Conservation (phyloP, 73 alveolate genomes). For the Chromera velia region DNA sequence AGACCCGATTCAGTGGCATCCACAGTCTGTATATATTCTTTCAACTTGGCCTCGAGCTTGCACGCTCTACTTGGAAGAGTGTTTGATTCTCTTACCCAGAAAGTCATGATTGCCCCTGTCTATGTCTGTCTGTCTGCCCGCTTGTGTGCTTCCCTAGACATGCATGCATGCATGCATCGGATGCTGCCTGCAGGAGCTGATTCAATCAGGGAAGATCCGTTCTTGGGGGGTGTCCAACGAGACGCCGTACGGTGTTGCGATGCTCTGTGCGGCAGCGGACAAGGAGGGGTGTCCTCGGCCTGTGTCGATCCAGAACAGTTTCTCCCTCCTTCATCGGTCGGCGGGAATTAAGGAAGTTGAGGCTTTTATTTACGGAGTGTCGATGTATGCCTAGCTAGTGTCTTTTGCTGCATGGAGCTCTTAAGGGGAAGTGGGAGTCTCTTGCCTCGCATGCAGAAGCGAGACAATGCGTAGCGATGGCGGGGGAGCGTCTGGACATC, state of each 20-base stretch:
- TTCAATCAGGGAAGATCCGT: background rate
- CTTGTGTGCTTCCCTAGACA: background rate
- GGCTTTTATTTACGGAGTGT: too few species aligned
- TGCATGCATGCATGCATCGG: background rate
- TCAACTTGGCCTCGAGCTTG: background rate
- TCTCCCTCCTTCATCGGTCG: background rate
- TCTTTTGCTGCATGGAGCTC: too few species aligned
- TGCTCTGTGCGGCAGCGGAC: background rate
- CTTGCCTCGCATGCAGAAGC: too few species aligned
- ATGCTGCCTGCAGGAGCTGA: background rate
- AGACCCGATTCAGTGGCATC: background rate
- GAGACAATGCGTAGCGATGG: too few species aligned
- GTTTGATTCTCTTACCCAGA: background rate
- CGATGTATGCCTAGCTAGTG: too few species aligned
- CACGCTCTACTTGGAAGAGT: background rate
- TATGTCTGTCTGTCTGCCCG: background rate
- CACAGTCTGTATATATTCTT: background rate
- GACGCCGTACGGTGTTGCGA: constrained; percentile 16
- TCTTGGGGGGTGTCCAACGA: constrained; percentile 17
- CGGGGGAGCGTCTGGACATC: too few species aligned
- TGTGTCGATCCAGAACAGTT: background rate
- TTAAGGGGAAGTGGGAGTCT: too few species aligned
- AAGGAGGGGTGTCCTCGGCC: background rate
- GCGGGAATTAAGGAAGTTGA: too few species aligned
- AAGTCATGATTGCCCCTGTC: too few species aligned